Evolutionary conservation across 2,329 filamentous ascomycete genomes (phyloP).

Genomic region (Sporothrix euskadiensis): DNA sequence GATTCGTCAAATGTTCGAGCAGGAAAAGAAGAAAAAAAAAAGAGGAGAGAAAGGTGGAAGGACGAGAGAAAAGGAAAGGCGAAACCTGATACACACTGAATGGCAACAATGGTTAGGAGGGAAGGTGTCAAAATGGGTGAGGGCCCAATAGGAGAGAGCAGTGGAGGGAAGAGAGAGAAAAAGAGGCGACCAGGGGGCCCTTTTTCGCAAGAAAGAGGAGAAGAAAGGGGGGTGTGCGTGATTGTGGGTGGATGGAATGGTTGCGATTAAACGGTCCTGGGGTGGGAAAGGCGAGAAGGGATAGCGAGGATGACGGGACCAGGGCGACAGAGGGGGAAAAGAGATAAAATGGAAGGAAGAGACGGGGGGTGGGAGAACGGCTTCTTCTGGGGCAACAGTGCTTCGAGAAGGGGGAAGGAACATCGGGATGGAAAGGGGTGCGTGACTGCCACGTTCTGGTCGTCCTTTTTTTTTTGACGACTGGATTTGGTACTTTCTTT

Average conservation of each 20-base stretch:
- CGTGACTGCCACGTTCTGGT: conserved; percentile 29
- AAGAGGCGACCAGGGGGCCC: conserved; percentile 16
- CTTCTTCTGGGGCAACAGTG: conserved; percentile 25
- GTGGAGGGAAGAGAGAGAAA: background rate
- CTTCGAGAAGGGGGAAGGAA: conserved; percentile 33
- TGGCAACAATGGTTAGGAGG: conserved; percentile 24
- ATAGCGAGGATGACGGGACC: background rate
- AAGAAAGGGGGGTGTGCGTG: conserved; percentile 14
- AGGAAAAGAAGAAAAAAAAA: conserved; percentile 8
- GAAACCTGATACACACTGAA: conserved; percentile 19
- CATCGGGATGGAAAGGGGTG: conserved; percentile 25
- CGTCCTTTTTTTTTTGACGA: background rate
- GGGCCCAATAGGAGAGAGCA: conserved; percentile 28
- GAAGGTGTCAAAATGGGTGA: conserved; percentile 26
- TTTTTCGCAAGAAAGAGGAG: conserved; percentile 20
- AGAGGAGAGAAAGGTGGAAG: background rate
- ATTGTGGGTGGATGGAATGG: background rate
- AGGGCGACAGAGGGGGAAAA: background rate
- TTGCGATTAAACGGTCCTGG: conserved; percentile 18
- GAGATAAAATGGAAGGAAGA: conserved; percentile 9
- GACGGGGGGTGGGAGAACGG: background rate
- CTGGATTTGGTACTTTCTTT: background rate
- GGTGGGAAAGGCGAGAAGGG: conserved; percentile 9
- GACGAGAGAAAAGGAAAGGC: conserved; percentile 7
- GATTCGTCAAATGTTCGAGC: conserved; percentile 8